phyloP scores from a whole-genome alignment of 805 yeast species.

The Yarrowia osloensis region DNA sequence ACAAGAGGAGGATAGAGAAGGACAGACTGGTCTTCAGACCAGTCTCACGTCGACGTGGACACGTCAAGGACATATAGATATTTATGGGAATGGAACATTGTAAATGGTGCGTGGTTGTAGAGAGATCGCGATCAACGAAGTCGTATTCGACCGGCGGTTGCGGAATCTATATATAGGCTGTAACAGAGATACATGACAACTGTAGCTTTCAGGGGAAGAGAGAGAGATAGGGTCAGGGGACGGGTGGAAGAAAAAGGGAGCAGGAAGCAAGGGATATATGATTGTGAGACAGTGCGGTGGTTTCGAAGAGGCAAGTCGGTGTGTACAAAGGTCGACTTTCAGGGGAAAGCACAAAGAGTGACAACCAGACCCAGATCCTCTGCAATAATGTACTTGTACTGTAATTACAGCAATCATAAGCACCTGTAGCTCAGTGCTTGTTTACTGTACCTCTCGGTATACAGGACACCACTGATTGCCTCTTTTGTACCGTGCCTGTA shows the following conservation, averaged over 20 bases:
- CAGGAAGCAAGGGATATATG: too few species aligned
- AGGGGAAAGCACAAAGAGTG: too few species aligned
- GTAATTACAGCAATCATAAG: too few species aligned
- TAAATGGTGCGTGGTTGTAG: neutral
- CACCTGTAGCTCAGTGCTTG: too few species aligned
- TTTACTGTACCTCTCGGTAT: neutral
- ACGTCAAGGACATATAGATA: conserved; percentile 21
- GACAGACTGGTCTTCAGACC: neutral
- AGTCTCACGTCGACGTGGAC: neutral
- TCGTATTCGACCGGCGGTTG: neutral
- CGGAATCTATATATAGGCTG: neutral
- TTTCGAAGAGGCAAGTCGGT: too few species aligned
- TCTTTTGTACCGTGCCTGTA: neutral
- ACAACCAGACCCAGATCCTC: too few species aligned
- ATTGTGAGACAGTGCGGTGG: neutral
- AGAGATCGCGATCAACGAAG: neutral
- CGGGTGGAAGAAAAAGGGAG: neutral
- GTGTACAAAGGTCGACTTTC: neutral
- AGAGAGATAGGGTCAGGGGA: neutral
- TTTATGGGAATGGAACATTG: conserved; percentile 24
- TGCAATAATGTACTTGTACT: too few species aligned
- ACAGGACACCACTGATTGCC: neutral
- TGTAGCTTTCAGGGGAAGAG: conserved; percentile 7
- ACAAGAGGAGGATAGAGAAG: neutral
- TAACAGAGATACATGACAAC: conserved; percentile 9